Conservation (phyloP, 2,329 filamentous ascomycete species). For the Microascus cirrosus region DNA sequence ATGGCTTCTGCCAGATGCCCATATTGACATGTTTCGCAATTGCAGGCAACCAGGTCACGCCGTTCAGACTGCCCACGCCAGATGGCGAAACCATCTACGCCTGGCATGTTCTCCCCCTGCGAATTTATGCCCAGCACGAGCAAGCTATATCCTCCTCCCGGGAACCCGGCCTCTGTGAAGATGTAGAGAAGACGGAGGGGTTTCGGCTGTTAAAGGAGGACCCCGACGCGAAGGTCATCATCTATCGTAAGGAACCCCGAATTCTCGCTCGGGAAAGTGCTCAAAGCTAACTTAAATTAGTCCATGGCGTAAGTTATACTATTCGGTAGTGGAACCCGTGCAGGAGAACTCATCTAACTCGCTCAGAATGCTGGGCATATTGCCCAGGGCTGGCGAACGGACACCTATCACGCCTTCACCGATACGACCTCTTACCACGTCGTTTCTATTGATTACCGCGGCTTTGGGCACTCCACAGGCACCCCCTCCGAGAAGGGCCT, state of each 20-base stretch:
- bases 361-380: constrained; percentile 73
- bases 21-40: background rate
- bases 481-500: constrained; percentile 69
- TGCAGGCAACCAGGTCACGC: constrained; percentile 74
- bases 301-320: constrained; percentile 46
- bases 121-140: constrained; percentile 65
- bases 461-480: constrained; percentile 76
- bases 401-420: constrained; percentile 67
- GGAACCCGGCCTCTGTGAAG: constrained; percentile 32
- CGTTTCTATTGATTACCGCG: constrained; percentile 83
- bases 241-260: constrained; percentile 30
- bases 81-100: constrained; percentile 73
- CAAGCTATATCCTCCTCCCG: constrained; percentile 39
- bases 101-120: constrained; percentile 81
- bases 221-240: constrained; percentile 49
- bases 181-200: constrained; percentile 45
- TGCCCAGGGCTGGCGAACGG: constrained; percentile 64
- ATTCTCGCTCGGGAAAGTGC: background rate
- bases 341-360: background rate
- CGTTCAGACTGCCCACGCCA: constrained; percentile 64
- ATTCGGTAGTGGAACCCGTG: background rate
- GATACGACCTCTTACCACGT: constrained; percentile 67
- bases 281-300: constrained; percentile 18
- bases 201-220: constrained; percentile 54
- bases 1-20: constrained; percentile 3